phyloP scores from a whole-genome alignment of 371 early-diverging fungal species.

The Mortierella sp. region DNA sequence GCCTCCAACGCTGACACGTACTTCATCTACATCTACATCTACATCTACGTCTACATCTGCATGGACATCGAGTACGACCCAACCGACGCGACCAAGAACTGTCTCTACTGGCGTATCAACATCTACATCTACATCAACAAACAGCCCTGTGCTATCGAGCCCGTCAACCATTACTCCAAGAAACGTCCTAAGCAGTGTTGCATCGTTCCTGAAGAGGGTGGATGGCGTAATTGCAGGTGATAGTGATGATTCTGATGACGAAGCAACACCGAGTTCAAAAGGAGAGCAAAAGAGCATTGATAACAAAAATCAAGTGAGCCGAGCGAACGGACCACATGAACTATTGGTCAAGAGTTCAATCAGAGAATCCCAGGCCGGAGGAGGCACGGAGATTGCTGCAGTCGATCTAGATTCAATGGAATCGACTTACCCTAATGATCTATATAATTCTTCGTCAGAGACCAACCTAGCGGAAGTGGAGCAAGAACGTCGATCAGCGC shows the following conservation, averaged over 20 bases:
- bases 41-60: conserved; percentile 3
- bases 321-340: conserved; percentile 4
- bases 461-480: neutral
- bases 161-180: conserved; percentile 17
- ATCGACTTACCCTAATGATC: conserved; percentile 14
- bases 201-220: conserved; percentile 36
- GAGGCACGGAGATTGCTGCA: neutral
- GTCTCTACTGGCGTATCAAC: conserved; percentile 27
- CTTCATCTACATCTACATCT: neutral
- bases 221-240: conserved; percentile 44
- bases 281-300: conserved; percentile 10
- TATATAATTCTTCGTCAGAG: conserved; percentile 8
- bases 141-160: neutral
- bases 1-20: neutral
- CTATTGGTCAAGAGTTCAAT: neutral
- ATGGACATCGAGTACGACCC: conserved; percentile 1
- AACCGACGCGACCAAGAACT: conserved; percentile 4
- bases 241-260: conserved; percentile 24
- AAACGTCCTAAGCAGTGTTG: conserved; percentile 31
- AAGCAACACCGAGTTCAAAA: conserved; percentile 15
- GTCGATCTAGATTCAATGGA: conserved; percentile 6
- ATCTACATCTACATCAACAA: conserved; percentile 6
- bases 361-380: neutral
- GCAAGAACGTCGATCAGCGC: neutral
- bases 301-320: conserved; percentile 9